Evolutionary conservation across 164 flowering plant genomes (phyloP).

Genomic region (Saururus chinensis): DNA sequence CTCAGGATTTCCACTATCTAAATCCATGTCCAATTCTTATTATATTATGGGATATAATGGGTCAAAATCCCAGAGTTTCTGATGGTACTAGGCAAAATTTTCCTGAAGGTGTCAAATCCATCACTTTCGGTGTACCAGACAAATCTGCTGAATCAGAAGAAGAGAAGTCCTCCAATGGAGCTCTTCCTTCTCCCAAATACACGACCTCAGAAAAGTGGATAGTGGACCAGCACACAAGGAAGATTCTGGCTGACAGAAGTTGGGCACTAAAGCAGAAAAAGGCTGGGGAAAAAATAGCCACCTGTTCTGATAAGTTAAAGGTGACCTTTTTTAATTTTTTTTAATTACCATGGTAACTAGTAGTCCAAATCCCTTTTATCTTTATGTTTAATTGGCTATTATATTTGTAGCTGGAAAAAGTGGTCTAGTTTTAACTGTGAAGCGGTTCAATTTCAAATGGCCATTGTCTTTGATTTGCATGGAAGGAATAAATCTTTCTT

Average conservation of each 20-base stretch:
- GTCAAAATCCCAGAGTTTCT: conserved; percentile 16
- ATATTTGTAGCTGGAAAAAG: no score
- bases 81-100: conserved; percentile 16
- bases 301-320: conserved; percentile 57
- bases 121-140: conserved; percentile 10
- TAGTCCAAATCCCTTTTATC: no score
- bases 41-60: conserved; percentile 5
- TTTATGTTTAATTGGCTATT: no score
- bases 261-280: conserved; percentile 64
- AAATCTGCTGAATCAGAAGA: conserved; percentile 28
- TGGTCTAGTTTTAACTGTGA: no score
- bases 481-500: no score
- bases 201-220: conserved; percentile 86
- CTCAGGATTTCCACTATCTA: background rate
- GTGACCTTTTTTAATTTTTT: conserved; percentile 19
- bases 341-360: no score
- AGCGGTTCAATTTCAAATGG: no score
- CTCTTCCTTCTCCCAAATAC: conserved; percentile 48
- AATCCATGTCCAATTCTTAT: conserved; percentile 3
- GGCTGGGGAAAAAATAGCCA: conserved; percentile 51
- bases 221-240: conserved; percentile 62
- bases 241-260: conserved; percentile 35
- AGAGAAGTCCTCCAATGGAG: conserved; percentile 35
- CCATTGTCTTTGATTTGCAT: no score
- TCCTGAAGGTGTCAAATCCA: conserved; percentile 20